A percentile compares a stretch with the other conserved stretches of the same genome.
phyloP scores from a whole-genome alignment of 2,329 filamentous ascomycete species.

The Cladosporium austrohemisphaericum region DNA sequence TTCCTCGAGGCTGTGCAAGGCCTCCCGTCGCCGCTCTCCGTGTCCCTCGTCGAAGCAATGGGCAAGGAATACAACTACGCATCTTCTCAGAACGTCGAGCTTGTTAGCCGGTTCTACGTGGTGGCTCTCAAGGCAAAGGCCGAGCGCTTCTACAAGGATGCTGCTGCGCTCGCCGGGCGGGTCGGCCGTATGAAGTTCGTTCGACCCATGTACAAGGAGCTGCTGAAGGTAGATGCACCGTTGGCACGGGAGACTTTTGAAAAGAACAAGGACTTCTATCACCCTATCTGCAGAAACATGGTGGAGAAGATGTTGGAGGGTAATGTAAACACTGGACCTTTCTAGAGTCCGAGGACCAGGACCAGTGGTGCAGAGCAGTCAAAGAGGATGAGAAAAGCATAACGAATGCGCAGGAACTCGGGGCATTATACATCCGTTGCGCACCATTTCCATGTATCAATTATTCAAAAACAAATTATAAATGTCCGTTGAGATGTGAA shows the following conservation, averaged over 20 bases:
- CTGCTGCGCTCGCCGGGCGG: conserved; percentile 69
- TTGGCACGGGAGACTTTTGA: conserved; percentile 79
- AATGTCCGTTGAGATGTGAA: too few species aligned
- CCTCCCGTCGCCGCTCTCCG: conserved; percentile 60
- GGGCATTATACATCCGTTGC: too few species aligned
- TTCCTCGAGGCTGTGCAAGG: conserved; percentile 78
- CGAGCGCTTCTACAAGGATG: conserved; percentile 62
- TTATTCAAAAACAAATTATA: too few species aligned
- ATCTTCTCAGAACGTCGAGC: conserved; percentile 78
- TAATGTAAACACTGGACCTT: not conserved
- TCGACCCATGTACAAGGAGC: conserved; percentile 71
- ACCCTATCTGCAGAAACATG: conserved; percentile 85
- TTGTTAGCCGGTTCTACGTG: conserved; percentile 74
- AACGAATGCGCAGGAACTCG: too few species aligned
- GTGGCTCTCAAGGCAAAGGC: conserved; percentile 75
- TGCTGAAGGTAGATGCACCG: conserved; percentile 70
- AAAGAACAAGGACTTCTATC: conserved; percentile 87
- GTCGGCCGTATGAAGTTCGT: conserved; percentile 98
- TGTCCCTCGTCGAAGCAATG: conserved; percentile 65
- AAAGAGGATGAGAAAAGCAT: not conserved
- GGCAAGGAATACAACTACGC: conserved; percentile 70
- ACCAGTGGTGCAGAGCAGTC: too few species aligned
- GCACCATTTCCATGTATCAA: too few species aligned
- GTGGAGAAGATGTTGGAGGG: conserved; percentile 62
- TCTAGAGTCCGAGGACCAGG: too few species aligned